A percentile compares a stretch with the other conserved stretches of the same genome.
phyloP scores from a whole-genome alignment of 768 basidiomycete species.

The Thelephora ganbajun region DNA sequence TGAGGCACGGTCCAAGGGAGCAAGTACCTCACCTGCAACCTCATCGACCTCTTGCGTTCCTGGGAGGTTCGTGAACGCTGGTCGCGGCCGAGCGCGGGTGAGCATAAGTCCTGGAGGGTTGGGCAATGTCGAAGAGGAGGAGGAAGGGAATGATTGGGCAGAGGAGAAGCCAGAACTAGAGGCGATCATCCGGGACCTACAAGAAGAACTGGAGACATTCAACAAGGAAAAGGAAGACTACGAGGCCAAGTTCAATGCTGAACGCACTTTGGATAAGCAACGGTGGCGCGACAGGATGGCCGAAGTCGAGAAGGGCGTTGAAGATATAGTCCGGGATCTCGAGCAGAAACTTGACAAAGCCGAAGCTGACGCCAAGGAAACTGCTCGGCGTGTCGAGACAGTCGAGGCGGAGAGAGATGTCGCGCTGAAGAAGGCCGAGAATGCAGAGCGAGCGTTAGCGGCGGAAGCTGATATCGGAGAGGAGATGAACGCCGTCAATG shows the following conservation, averaged over 20 bases:
- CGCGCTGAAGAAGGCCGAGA: constrained; percentile 43
- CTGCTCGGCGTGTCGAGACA: constrained; percentile 27
- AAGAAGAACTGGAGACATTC: constrained; percentile 23
- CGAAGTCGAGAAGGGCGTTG: constrained; percentile 60
- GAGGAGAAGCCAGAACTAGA: constrained; percentile 54
- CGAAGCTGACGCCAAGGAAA: constrained; percentile 30
- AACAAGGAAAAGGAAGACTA: constrained; percentile 24
- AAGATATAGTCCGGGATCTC: constrained; percentile 49
- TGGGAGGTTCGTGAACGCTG: constrained; percentile 7
- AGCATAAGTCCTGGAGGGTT: constrained; percentile 38
- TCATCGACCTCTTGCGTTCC: constrained; percentile 5
- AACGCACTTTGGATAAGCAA: constrained; percentile 51
- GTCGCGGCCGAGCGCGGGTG: constrained; percentile 26
- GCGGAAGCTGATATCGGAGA: constrained; percentile 55
- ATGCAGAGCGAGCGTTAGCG: constrained; percentile 51
- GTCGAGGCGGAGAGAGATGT: constrained; percentile 39
- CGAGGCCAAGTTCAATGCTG: constrained; percentile 32
- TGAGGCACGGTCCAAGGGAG: constrained; percentile 13
- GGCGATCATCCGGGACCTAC: constrained; percentile 17
- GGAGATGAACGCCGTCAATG: constrained; percentile 52
- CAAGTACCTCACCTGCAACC: constrained; percentile 6
- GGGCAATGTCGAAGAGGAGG: constrained; percentile 51
- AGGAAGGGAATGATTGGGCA: constrained; percentile 41
- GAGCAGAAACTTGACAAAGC: constrained; percentile 41
- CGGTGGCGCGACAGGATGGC: constrained; percentile 57